Evolutionary conservation across 768 basidiomycete genomes (phyloP).

Genomic region (Lepiota venenata): DNA sequence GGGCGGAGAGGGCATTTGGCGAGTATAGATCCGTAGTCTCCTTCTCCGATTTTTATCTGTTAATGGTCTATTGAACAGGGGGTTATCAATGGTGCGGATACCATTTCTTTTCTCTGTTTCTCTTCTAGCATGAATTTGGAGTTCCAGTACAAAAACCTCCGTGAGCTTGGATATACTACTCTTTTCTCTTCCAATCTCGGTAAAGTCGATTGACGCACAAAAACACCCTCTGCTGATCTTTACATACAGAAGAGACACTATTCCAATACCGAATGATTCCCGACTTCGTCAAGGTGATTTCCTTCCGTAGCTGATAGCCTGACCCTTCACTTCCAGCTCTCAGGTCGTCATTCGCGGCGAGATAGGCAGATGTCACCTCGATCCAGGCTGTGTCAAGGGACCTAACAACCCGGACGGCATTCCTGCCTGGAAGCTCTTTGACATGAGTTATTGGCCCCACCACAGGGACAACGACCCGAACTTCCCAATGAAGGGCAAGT

Average conservation of each 20-base stretch:
- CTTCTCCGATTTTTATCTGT: neutral
- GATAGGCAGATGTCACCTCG: conserved; percentile 23
- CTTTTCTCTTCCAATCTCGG: conserved; percentile 22
- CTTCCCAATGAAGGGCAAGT: conserved; percentile 23
- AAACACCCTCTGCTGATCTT: neutral
- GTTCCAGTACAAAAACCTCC: conserved; percentile 22
- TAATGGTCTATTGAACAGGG: conserved; percentile 17
- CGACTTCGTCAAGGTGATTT: conserved; percentile 25
- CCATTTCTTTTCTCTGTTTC: too few relatives aligned
- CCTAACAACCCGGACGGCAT: conserved; percentile 27
- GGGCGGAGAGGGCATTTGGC: conserved; percentile 29
- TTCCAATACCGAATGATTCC: conserved; percentile 28
- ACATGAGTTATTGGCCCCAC: conserved; percentile 24
- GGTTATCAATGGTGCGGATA: conserved; percentile 21
- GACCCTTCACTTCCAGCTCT: neutral
- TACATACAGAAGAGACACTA: conserved; percentile 19
- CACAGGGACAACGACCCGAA: neutral
- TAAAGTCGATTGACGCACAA: conserved; percentile 9
- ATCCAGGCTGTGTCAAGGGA: conserved; percentile 24
- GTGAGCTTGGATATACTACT: conserved; percentile 22
- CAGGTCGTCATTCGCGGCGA: conserved; percentile 25
- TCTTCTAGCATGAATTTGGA: too few relatives aligned
- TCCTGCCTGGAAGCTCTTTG: conserved; percentile 34
- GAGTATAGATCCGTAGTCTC: neutral
- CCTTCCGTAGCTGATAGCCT: neutral